phyloP scores from a whole-genome alignment of 148 eudicot species.

The Vaccinium macrocarpon region DNA sequence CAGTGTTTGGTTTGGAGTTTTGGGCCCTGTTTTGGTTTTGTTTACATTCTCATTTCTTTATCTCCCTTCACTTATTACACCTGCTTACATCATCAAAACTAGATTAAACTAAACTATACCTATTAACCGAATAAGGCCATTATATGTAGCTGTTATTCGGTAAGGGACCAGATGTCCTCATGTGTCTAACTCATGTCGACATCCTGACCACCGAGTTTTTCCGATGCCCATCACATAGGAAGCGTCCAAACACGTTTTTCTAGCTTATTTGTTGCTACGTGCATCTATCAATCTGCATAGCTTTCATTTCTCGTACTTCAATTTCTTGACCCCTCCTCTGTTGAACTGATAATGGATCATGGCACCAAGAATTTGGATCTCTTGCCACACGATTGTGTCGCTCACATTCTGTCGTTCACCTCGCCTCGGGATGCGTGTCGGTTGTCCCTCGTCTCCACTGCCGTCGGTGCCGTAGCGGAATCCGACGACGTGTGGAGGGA shows the following conservation, averaged over 20 bases:
- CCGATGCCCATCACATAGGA: neutral
- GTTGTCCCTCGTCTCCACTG: conserved; percentile 15
- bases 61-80: no score
- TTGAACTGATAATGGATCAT: neutral
- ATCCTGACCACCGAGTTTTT: neutral
- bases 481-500: conserved; percentile 35
- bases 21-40: no score
- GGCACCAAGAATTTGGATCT: conserved; percentile 14
- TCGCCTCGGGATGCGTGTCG: conserved; percentile 30
- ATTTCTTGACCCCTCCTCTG: neutral
- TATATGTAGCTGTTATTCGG: neutral
- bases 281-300: neutral
- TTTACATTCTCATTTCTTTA: no score
- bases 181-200: neutral
- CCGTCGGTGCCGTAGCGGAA: conserved; percentile 20
- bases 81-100: no score
- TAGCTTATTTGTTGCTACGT: neutral
- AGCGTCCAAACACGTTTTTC: neutral
- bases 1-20: no score
- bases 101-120: no score
- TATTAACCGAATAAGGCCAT: no score
- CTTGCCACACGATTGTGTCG: conserved; percentile 39
- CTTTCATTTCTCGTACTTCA: neutral
- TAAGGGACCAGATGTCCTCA: neutral
- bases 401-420: conserved; percentile 22